phyloP scores from a whole-genome alignment of 805 yeast species.

The Wickerhamiella parazyma region DNA sequence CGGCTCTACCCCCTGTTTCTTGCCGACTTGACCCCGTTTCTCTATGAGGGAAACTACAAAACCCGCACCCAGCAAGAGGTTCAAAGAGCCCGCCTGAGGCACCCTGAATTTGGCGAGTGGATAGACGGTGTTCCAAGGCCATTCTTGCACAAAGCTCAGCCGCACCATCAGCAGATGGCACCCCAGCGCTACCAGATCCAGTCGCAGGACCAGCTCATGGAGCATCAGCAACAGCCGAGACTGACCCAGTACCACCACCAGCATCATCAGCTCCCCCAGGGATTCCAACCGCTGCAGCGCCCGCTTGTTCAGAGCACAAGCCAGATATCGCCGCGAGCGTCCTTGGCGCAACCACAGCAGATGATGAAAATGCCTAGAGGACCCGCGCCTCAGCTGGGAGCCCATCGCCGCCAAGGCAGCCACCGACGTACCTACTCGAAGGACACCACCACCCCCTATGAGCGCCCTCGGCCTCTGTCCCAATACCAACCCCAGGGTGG shows the following conservation, averaged over 20 bases:
- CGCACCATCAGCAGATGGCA: neutral
- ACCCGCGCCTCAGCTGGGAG: neutral
- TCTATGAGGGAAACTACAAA: slow-evolving; percentile 25
- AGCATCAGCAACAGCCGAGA: neutral
- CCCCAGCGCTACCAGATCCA: neutral
- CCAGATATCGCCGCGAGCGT: neutral
- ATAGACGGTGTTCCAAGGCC: slow-evolving; percentile 13
- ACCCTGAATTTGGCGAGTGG: slow-evolving; percentile 15
- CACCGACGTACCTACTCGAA: neutral
- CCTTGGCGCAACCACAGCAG: neutral
- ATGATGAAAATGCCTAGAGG: neutral
- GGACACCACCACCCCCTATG: neutral
- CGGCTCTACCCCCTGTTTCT: slow-evolving; percentile 18
- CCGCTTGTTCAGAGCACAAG: too few relatives aligned
- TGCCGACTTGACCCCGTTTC: slow-evolving; percentile 19
- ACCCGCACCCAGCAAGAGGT: slow-evolving; percentile 26
- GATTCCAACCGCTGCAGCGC: neutral
- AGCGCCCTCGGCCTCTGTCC: neutral
- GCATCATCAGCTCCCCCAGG: neutral
- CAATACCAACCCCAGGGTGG: too few relatives aligned
- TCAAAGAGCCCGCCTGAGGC: slow-evolving; percentile 23
- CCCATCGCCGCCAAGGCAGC: neutral
- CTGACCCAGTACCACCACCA: neutral
- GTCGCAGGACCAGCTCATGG: neutral
- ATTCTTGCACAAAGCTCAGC: neutral